Conservation (phyloP, 169 alveolate species). For the Plasmodium gonderi region DNA sequence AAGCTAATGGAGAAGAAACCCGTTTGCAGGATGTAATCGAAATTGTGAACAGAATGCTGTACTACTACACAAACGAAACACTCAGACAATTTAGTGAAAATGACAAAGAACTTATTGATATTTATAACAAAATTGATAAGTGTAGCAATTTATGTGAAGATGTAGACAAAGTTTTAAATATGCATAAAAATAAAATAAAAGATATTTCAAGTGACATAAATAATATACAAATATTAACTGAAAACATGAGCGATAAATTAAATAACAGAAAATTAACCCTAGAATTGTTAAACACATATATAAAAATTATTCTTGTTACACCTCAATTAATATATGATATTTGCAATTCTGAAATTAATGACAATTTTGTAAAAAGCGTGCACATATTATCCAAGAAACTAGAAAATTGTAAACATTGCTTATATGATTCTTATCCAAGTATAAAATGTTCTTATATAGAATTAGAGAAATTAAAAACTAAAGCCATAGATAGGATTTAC, state of each 20-base stretch:
- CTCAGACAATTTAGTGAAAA: constrained; percentile 70
- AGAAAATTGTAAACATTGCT: constrained; percentile 77
- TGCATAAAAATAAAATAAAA: constrained; percentile 76
- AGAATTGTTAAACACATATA: constrained; percentile 76
- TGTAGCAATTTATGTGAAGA: constrained; percentile 75
- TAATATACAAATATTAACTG: constrained; percentile 77
- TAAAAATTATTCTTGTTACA: constrained; percentile 77
- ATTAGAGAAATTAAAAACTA: constrained; percentile 27
- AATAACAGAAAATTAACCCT: constrained; percentile 76
- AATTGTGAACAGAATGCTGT: constrained; percentile 40
- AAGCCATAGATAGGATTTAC: constrained; percentile 29
- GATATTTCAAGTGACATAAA: constrained; percentile 76
- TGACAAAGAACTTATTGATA: constrained; percentile 73
- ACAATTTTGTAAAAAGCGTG: constrained; percentile 58
- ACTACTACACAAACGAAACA: constrained; percentile 75
- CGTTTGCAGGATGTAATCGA: constrained; percentile 3
- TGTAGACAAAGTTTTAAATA: constrained; percentile 75
- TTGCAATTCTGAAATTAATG: constrained; percentile 76
- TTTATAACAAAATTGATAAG: constrained; percentile 75
- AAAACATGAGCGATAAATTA: constrained; percentile 74
- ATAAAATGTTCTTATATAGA: constrained; percentile 64
- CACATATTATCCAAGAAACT: constrained; percentile 68
- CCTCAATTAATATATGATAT: constrained; percentile 79
- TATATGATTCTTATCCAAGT: constrained; percentile 79
- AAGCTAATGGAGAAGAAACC: neutral